These are phyloP conservation scores for Hypoxylon rubiginosum DNA, from an alignment of 2,329 filamentous ascomycete genomes.

Conservation along the genomic window DNA sequence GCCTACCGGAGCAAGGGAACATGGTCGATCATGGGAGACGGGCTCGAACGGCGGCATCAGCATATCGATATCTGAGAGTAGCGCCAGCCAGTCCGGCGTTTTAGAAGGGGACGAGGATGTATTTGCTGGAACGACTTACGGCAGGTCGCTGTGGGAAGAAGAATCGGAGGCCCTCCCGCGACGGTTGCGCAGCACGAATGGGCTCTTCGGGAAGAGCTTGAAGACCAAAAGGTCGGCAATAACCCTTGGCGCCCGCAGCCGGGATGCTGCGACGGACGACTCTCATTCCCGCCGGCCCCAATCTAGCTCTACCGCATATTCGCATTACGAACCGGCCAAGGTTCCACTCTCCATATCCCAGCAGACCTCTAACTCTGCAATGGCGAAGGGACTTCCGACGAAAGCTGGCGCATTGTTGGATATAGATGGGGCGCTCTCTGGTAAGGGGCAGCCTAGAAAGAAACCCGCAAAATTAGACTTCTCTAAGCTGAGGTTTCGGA, in stretches of 20 bases:
- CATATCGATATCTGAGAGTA: constrained; percentile 60
- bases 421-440: constrained; percentile 55
- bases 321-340: constrained; percentile 70
- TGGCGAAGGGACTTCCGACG: constrained; percentile 67
- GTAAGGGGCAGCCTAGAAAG: constrained; percentile 58
- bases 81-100: constrained; percentile 50
- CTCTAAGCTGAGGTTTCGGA: constrained; percentile 57
- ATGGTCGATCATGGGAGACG: constrained; percentile 57
- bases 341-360: constrained; percentile 70
- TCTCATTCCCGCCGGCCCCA: constrained; percentile 62
- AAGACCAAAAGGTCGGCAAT: constrained; percentile 46
- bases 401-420: constrained; percentile 64
- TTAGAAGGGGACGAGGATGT: constrained; percentile 46
- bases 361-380: constrained; percentile 70
- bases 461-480: constrained; percentile 65
- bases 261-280: constrained; percentile 56
- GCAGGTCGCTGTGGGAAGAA: constrained; percentile 58
- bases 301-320: constrained; percentile 68
- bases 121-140: constrained; percentile 44
- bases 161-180: constrained; percentile 63
- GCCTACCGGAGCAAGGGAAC: constrained; percentile 35
- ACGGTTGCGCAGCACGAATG: constrained; percentile 45
- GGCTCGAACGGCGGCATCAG: constrained; percentile 60
- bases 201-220: constrained; percentile 35
- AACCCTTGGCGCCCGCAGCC: constrained; percentile 45